Conservation (phyloP, 2,329 filamentous ascomycete species). For the Aspergillus pseudoterreus region DNA sequence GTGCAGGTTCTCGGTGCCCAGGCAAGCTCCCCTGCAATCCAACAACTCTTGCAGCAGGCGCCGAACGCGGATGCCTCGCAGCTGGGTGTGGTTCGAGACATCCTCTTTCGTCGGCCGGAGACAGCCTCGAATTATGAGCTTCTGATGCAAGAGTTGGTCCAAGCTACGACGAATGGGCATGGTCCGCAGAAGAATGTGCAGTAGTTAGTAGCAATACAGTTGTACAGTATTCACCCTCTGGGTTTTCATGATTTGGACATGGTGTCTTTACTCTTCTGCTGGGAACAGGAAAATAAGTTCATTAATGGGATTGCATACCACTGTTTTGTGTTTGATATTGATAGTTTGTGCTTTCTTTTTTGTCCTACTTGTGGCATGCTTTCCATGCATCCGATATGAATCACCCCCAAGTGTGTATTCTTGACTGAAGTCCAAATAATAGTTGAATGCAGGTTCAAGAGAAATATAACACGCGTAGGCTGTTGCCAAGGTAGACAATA, state of each 20-base stretch:
- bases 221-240: constrained; percentile 14
- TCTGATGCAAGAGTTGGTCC: constrained; percentile 40
- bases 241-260: constrained; percentile 4
- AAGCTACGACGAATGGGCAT: constrained; percentile 32
- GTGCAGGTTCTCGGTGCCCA: constrained; percentile 62
- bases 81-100: constrained; percentile 67
- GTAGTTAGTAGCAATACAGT: constrained; percentile 8
- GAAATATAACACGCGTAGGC: not conserved
- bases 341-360: not conserved
- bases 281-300: not conserved
- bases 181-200: constrained; percentile 17
- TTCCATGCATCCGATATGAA: not conserved
- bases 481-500: not conserved
- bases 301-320: not conserved
- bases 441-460: not conserved
- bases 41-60: constrained; percentile 66
- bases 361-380: not conserved
- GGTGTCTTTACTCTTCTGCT: constrained; percentile 8
- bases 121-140: constrained; percentile 57
- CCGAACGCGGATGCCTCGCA: constrained; percentile 66
- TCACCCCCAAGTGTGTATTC: not conserved
- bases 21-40: constrained; percentile 61
- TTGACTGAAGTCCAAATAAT: not conserved
- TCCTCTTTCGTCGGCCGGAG: constrained; percentile 63
- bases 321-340: not conserved